Base-by-base conservation (phyloP, 1,284 basidiomycete genomes). In the Apiotrichum laibachii region DNA sequence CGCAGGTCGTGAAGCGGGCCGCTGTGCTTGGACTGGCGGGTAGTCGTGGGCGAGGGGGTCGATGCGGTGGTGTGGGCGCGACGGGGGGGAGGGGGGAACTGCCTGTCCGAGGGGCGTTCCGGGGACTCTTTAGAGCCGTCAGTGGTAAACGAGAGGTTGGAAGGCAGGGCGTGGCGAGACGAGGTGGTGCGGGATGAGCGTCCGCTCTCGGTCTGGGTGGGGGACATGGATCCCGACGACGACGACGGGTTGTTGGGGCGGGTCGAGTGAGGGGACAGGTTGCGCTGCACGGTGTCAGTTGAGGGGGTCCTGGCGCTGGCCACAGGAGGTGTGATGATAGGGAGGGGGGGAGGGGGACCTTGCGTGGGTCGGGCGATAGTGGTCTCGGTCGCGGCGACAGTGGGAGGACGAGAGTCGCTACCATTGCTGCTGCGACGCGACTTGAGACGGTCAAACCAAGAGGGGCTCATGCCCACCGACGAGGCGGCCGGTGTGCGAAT, bases 1-100 rank as follows among this genome's bases (percentile, higher is more conserved):
- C 91, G 91, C 67, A 96, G 85, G 76, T 95, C 92, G 77, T 90
- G 86, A 52, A 96, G 83, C 5, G 90, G 88, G 0, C 89, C 81
- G 15, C 67, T 57, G 63, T 80, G 79, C 60, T 77, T 77, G 10
- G 72, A 46, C 47, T 73, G 72, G 47, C 80, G 70, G 5, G 79
- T 80, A 19, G 75, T 67, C 15, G 67, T 66, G 0, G 76, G 76
- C 34, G 68, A 72, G 2, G 77, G 75, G 15, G 70, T 72, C 18
- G 57, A 56, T 2, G 48, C 47, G 6, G 46, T 53, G 64, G 61
- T 47, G 26, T 54, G 43, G 49, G 61, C 40, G 50, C 56, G 53
- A 39, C 56, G 55, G 5, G 51, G 55, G 5, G 26, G 5, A 46
- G 47, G 19, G 18, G 44, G 40, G 21, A 18, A 2, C 33, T 26